Percentiles rank a stretch among this genome's conserved stretches.
phyloP scores from a whole-genome alignment of 225 moss, liverwort and hornwort species.

The Bryoerythrophyllum caledonicum region DNA sequence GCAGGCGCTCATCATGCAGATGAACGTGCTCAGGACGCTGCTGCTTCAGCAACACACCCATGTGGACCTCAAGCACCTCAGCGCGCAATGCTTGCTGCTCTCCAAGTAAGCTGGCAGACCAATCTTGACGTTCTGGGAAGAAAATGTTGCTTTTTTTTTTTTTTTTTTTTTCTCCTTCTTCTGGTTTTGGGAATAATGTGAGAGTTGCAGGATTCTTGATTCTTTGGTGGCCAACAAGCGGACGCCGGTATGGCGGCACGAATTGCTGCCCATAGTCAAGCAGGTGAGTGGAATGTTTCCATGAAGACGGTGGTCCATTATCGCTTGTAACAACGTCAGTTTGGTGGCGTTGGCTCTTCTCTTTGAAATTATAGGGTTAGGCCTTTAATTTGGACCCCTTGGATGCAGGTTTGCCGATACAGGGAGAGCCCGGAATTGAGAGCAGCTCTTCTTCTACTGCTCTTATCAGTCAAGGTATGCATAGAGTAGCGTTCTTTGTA shows the following conservation, averaged over 20 bases:
- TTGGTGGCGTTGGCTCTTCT: background rate
- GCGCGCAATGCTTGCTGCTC: constrained; percentile 43
- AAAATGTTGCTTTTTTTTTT: too few species aligned
- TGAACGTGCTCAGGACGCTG: constrained; percentile 25
- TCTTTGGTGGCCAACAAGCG: constrained; percentile 35
- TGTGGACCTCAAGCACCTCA: constrained; percentile 41
- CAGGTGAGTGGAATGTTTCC: constrained; percentile 28
- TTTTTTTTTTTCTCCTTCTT: background rate
- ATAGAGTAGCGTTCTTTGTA: too few species aligned
- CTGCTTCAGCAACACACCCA: constrained; percentile 12
- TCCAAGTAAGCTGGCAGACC: constrained; percentile 37
- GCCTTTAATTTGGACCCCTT: background rate
- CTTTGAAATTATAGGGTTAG: background rate
- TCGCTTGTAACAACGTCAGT: too few species aligned
- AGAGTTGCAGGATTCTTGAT: constrained; percentile 52
- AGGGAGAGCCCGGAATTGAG: constrained; percentile 47
- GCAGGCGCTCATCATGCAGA: constrained; percentile 31
- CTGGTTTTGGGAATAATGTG: background rate
- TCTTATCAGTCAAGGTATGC: constrained; percentile 60
- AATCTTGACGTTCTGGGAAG: background rate
- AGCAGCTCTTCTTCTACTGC: constrained; percentile 47
- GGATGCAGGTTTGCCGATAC: constrained; percentile 44
- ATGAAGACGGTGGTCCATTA: too few species aligned
- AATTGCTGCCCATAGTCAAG: constrained; percentile 39
- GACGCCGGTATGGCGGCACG: constrained; percentile 37